Conservation (phyloP, 129 eudicot species). For the Pittosporum tobira region DNA sequence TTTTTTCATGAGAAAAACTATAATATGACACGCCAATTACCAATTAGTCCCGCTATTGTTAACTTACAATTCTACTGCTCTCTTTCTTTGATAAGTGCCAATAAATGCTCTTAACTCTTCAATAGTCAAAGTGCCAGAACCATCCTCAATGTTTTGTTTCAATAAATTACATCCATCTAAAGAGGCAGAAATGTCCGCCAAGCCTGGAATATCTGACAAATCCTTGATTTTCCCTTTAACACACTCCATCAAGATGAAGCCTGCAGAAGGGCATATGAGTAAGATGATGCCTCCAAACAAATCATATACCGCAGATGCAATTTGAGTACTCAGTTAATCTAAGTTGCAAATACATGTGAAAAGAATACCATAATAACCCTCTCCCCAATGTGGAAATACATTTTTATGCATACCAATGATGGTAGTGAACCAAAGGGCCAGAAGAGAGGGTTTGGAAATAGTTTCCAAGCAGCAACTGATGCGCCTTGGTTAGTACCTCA, state of each 20-base stretch:
- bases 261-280: conserved; percentile 1
- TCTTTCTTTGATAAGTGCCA: background rate
- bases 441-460: too few relatives aligned
- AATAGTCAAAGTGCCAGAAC: background rate
- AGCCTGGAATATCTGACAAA: background rate
- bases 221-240: background rate
- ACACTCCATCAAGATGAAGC: conserved; percentile 9
- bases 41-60: background rate
- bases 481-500: too few relatives aligned
- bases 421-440: too few relatives aligned
- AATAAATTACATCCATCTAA: conserved; percentile 7
- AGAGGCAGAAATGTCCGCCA: conserved; percentile 1
- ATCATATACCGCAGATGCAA: conserved; percentile 3
- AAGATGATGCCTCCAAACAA: background rate
- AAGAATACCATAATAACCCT: too few relatives aligned
- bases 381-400: too few relatives aligned
- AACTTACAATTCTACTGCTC: conserved; percentile 10
- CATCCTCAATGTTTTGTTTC: background rate
- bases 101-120: background rate
- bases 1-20: too few relatives aligned
- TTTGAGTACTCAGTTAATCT: background rate
- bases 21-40: background rate
- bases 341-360: background rate
- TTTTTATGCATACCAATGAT: too few relatives aligned
- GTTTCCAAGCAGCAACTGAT: too few relatives aligned